Evolutionary conservation across 106 monocot genomes (phyloP), one percentile per base, ranked within the genome.

Genomic region (Phalaenopsis equestris): DNA sequence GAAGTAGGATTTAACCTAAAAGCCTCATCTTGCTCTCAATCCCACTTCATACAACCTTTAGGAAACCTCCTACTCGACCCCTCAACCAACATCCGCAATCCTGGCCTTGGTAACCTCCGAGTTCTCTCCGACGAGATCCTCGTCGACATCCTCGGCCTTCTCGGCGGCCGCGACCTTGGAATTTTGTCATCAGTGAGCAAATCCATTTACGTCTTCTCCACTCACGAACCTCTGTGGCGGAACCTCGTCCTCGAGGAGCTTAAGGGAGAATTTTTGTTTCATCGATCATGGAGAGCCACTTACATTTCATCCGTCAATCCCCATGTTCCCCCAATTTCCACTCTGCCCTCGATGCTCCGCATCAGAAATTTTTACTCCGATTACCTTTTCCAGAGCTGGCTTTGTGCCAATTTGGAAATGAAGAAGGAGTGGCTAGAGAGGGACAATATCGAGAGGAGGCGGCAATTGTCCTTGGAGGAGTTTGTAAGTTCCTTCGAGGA

Each of bases 331-430:
- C 21, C 47, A 5, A 9, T 47, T 45, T 42, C 49, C 9, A 0
- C 72, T 19, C 23, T 15, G 1, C 41, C 82, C 19, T 72, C 81
- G 24, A 73, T 42, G 15, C 36, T 93, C 6, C 15, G 56, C 21
- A 86, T 99, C 68, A 78, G 80, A 5, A 81, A 84, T 64, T 99
- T 99, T 84, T 99, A 91, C 72, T 99, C 99, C 19, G 99, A 99
- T 46, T 95, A 99, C 78, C 89, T 99, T 70, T 99, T 99, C 86
- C 99, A 99, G 91, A 95, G 95, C 88, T 99, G 92, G 92, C 89
- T 99, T 48, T 99, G 95, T 77, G 99, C 99, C 72, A 99, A 87
- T 55, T 80, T 93, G 23, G 95, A 95, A 82, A 93, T 99, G 89
- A 93, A 91, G 87, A 85, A 84, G 1, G 89, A 94, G 56, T 99